Percentiles rank a stretch among this genome's conserved stretches.
Conservation (phyloP, 108 stramenopile species). For the Discostella stelligeroides region DNA sequence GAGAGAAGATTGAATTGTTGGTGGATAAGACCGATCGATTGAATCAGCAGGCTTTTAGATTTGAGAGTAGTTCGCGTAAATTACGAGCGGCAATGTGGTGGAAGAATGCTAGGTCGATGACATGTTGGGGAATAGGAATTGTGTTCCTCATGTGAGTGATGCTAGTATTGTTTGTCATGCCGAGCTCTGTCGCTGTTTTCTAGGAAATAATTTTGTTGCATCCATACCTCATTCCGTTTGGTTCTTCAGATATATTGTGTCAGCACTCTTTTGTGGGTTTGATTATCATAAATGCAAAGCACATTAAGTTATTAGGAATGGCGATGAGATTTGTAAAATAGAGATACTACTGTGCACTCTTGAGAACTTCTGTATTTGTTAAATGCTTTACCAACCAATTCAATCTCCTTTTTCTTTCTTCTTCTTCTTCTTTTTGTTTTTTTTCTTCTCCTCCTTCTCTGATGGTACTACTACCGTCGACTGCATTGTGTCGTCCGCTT, state of each 20-base stretch:
- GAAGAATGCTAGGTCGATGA: conserved; percentile 79
- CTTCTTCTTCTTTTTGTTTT: conserved; percentile 20
- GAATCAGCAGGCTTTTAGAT: conserved; percentile 91
- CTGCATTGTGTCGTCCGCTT: conserved; percentile 4
- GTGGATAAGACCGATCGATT: conserved; percentile 97
- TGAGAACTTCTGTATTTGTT: not conserved
- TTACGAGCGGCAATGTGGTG: conserved; percentile 89
- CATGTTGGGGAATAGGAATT: conserved; percentile 52
- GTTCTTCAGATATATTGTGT: conserved; percentile 51
- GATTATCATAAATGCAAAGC: conserved; percentile 67
- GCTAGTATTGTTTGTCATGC: not conserved
- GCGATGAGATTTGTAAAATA: conserved; percentile 16
- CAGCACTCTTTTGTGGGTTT: conserved; percentile 71
- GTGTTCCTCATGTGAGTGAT: conserved; percentile 53
- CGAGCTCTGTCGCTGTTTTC: too few species aligned
- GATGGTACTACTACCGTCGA: not conserved
- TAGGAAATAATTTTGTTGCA: too few species aligned
- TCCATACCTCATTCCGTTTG: not conserved
- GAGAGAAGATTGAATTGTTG: conserved; percentile 98
- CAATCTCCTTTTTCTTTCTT: not conserved
- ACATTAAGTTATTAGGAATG: conserved; percentile 14
- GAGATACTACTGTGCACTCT: not conserved
- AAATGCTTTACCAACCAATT: not conserved
- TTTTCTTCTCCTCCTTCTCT: conserved; percentile 15
- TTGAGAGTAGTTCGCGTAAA: conserved; percentile 80